Base-by-base conservation (phyloP, 495 filamentous ascomycete genomes). In the Aspergillus leporis region DNA sequence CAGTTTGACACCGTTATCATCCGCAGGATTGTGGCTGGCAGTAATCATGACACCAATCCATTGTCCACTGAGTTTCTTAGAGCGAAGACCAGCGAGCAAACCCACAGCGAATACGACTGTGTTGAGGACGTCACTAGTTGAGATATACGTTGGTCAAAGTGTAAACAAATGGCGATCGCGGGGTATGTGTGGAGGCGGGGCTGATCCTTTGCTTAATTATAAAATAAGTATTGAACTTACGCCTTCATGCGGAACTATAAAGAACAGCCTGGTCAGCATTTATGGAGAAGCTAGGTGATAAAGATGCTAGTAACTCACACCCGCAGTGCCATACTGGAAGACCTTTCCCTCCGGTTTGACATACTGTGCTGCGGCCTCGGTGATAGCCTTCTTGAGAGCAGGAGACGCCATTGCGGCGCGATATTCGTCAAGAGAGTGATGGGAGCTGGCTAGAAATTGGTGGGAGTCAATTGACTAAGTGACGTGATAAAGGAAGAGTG, bases 21-120 rank as follows among this genome's bases (percentile, higher is more conserved):
- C 87, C 4, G 95, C 91, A 38, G 91, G 91, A 76, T 99, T 99
- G 83, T 99, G 94, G 64, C 91, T 96, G 34, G 94, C 94, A 62
- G 94, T 99, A 71, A 99, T 92, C 94, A 99, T 98, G 52, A 99
- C 85, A 70, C 94, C 94, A 70, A 99, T 95, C 65, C 90, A 89
- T 78, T 93, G 89, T 59, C 91, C 88, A 67, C 87, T 87, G 51
- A 93, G 82, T 70, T 92, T 93, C 69, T 90, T 90, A 41, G 91
- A 97, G 38, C 94, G 90, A n/a, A 98, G 83, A 49, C 90, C 85
- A 41, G 95, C 90, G 32, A 97, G 84, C 55, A 98, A 81, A 47
- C 93, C 94, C 43, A 96, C 92, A 46, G 93, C 85, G 71, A 92
- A 97, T 63, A 96, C 83, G 48, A 98, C 90, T 16, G 89, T 93